Base-by-base conservation (phyloP, 495 filamentous ascomycete species). In the Tuber calosporum region DNA sequence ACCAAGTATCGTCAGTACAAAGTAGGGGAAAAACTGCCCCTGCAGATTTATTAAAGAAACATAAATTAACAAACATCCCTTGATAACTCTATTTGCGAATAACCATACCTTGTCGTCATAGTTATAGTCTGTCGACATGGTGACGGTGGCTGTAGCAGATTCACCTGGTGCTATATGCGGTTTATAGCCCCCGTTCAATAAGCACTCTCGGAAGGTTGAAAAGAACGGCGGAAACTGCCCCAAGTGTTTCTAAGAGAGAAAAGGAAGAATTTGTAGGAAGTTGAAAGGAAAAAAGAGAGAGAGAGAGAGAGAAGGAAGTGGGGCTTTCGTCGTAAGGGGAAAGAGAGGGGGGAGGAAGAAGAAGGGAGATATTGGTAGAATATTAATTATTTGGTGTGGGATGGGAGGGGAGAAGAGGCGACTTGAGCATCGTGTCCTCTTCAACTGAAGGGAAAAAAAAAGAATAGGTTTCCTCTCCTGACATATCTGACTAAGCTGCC, bases 1-100 rank as follows among this genome's bases (percentile, higher is more conserved):
- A 81, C 89, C 88, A 72, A 90, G 88, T 76, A 98, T 88, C 68
- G 93, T 97, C 81, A 97, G 88, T 84, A 99, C 88, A 86, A 98
- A 99, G 87, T 93, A 97, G 79, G 95, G 95, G 87, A 97, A 99
- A 86, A 97, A 97, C 89, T 97, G 91, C 66, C 94, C 94, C 89
- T 97, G 77, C 36, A 72, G 69, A 58, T 42, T 69, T 68, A 40
- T 58, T 45, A n/a, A 76, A 42, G 38, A 45, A 48, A 9, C n/a
- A n/a, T 53, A 22, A 70, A 58, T 17, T 30, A 36, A 13, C 41
- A 43, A 70, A 81, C 34, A 83, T 68, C 39, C 38, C 8, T 42
- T 43, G 9, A 9, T 1, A 37, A 38, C 22, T 36, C 30, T 30
- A 58, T 42, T 11, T 48, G 26, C 42, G 45, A 74, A 71, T 67